Evolutionary conservation across 352 stramenopile species (phyloP), one percentile per base, ranked within the genome.

Genomic region (Elongisporangium undulatum): DNA sequence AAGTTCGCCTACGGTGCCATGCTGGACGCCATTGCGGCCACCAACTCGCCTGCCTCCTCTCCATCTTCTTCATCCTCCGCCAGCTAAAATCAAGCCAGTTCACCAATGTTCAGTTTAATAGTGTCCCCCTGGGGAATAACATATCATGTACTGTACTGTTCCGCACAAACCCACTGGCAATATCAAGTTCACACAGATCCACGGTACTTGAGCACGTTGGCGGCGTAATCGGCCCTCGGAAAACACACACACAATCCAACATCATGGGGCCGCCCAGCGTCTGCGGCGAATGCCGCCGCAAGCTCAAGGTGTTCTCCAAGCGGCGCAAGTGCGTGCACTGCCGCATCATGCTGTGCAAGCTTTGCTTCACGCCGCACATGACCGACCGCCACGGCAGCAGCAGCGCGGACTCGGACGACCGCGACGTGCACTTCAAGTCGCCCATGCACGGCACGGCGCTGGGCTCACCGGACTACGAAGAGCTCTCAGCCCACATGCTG

Each of bases 321-420:
- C 82, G 81, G 62, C 84, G 77, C 60, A 87, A 86, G 56, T 92
- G 82, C 62, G 72, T 80, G 61, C 69, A 89, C 68, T 90, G 82
- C 66, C 76, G 74, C 61, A 63, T 55, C 49, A 56, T 75, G n/a
- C 65, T 89, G 52, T 92, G 82, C 59, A 82, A 80, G 57, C 29
- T 52, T n/a, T 92, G 82, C 63, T 66, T 78, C 24, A 38, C 68
- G 8, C 56, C 64, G 45, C 82, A 92, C 59, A 55, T 87, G 45
- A 45, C 34, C 1, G 34, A 45, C 34, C 34, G 34, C 34, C 34
- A 45, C 34, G 34, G 34, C 29, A 39, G 29, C 29, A 39, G 29
- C 29, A 39, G 34, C 20, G 22, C 22, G n/a, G 16, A 24, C 29
- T 38, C 52, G 53, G 53, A 69, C 59, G 49, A 51, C 24, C 17